Evolutionary conservation across 768 basidiomycete species (phyloP), one percentile per base, ranked within the genome.

Genomic region (Lentinula sp.): DNA sequence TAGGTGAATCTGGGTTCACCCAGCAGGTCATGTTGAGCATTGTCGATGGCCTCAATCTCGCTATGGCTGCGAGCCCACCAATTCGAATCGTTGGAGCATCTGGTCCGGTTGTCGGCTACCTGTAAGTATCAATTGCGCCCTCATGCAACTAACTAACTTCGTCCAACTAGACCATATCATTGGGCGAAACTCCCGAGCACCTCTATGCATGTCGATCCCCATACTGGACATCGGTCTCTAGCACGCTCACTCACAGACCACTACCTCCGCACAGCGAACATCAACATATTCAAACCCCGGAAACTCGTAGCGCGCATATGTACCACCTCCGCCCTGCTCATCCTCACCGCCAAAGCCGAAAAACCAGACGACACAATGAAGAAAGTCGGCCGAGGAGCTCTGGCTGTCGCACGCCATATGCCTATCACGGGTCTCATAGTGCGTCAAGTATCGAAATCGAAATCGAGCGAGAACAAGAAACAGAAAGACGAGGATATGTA

Each of bases 171-270:
- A 13, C 68, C 68, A n/a, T 68, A 66, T 23, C 62, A 70, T 39
- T 70, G 69, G 69, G 65, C 66, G 3, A 64, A 66, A 57, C 20
- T 69, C 1, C 64, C 69, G 4, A 59, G 60, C 7, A 51, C 36
- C 3, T 63, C 58, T 4, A 58, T 69, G 0, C 63, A 66, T 57
- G 50, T 53, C 13, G 59, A 55, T 23, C 63, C 66, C 1, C 32
- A 65, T 28, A 61, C 46, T 0, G 66, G 62, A 4, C 66, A 65
- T 63, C 64, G 45, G 20, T 36, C 65, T 23, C 60, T 70, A 32
- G 67, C 65, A 32, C 69, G 68, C 57, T 66, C 65, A 15, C 54
- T 69, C 13, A 68, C 69, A 13, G 69, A 70, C 48, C 65, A 67
- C 35, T 70, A 67, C 58, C 62, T 70, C 41, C 63, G 64, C 37